Evolutionary conservation across 345 rosid species (phyloP).

Genomic region (Brassica cretica): DNA sequence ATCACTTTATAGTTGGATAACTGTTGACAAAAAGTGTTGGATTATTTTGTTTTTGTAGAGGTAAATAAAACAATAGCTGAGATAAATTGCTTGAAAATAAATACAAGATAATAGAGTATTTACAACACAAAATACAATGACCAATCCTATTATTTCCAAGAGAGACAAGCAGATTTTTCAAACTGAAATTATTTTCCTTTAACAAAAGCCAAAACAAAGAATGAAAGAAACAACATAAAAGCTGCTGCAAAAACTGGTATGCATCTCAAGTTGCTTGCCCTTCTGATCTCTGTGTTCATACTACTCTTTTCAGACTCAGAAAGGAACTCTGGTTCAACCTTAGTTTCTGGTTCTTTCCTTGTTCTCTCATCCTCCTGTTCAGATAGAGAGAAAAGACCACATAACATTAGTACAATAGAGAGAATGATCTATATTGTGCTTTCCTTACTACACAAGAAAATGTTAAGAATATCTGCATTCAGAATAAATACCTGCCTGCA

Average conservation of each 20-base stretch:
- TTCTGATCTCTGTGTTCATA: slow-evolving; percentile 4
- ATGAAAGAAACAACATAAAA: slow-evolving; percentile 28
- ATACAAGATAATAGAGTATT: background rate
- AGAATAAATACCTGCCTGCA: slow-evolving; percentile 58
- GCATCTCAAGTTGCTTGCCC: slow-evolving; percentile 1
- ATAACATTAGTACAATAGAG: slow-evolving; percentile 20
- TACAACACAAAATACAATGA: slow-evolving; percentile 31
- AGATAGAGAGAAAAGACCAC: slow-evolving; percentile 16
- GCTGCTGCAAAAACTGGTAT: slow-evolving; percentile 15
- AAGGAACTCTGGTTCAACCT: slow-evolving; percentile 7
- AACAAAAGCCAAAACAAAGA: slow-evolving; percentile 28
- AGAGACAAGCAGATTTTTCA: background rate
- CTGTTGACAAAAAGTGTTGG: background rate
- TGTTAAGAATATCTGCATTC: background rate
- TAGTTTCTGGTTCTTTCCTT: slow-evolving; percentile 17
- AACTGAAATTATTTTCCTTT: background rate
- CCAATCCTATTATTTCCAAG: slow-evolving; percentile 1
- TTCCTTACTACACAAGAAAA: slow-evolving; percentile 12
- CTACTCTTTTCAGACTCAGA: slow-evolving; percentile 13
- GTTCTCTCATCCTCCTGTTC: slow-evolving; percentile 33
- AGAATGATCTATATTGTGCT: background rate
- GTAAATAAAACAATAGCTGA: background rate
- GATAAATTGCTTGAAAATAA: background rate
- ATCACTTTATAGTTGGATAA: background rate
- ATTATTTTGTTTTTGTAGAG: background rate